These are phyloP conservation scores for Chrysanthemum makinoi DNA, from an alignment of 129 eudicot genomes.

Conservation along the genomic window DNA sequence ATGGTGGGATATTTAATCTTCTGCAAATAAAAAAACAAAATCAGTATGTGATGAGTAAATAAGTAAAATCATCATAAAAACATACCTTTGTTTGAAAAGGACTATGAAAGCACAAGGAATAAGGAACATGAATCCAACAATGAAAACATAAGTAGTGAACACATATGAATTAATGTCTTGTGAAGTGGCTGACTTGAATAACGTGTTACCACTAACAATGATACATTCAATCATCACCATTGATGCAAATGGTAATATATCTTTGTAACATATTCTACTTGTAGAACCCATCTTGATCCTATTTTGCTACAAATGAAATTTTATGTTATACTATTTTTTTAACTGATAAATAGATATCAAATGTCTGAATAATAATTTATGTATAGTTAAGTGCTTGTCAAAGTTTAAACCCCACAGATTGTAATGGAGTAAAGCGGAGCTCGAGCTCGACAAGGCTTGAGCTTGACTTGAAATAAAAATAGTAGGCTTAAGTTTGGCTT, in stretches of 20 bases:
- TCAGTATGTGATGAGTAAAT: neutral
- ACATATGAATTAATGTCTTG: constrained; percentile 36
- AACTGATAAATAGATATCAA: too few relatives aligned
- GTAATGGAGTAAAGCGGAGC: too few relatives aligned
- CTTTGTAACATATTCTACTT: constrained; percentile 20
- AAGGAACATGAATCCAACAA: constrained; percentile 37
- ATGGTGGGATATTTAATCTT: constrained; percentile 25
- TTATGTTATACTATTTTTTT: too few relatives aligned
- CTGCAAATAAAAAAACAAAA: constrained; percentile 24
- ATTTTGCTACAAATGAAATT: too few relatives aligned
- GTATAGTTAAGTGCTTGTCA: too few relatives aligned
- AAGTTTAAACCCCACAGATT: too few relatives aligned
- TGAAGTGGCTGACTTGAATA: constrained; percentile 40
- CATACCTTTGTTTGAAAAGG: constrained; percentile 10
- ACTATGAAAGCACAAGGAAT: constrained; percentile 33
- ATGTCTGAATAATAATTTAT: too few relatives aligned
- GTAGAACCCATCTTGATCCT: neutral
- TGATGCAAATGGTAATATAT: constrained; percentile 29
- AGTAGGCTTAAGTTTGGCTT: too few relatives aligned
- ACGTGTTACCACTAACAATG: constrained; percentile 32
- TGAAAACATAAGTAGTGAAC: constrained; percentile 37
- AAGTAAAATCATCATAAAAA: neutral
- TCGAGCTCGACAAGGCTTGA: too few relatives aligned
- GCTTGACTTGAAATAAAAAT: too few relatives aligned
- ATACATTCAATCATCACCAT: constrained; percentile 38